Base-by-base conservation (phyloP, 148 eudicot species). In the Arbutus unedo region DNA sequence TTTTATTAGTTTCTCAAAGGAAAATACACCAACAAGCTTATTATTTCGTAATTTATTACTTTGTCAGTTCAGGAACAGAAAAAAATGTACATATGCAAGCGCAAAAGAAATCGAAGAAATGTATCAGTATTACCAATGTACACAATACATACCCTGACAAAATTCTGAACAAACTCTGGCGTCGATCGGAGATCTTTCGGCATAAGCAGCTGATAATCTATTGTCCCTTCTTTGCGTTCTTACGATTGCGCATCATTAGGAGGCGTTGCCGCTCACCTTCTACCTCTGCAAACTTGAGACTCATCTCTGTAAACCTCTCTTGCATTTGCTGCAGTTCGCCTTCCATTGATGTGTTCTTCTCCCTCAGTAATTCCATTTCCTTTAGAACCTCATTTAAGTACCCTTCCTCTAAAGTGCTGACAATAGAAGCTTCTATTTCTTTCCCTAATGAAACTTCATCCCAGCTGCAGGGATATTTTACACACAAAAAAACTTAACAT, bases 281-380 rank as follows among this genome's bases (percentile, higher is more conserved):
- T 49, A 96, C 99, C 88, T 96, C 98, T 44, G 99, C 98, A 82
- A 96, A 96, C 84, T 94, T 96, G 38, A 96, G 93, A 70, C 98
- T 96, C 79, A 94, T 90, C 59, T 91, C 99, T 45, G 98, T 94
- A 86, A 93, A 96, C 71, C 98, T 91, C 55, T 88, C 94, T 78
- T 94, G 98, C 98, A 96, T 91, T 81, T 96, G 98, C 84, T 91
- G 91, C 71, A 96, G 88, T 81, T 96, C 98, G 45, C 23, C 83
- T 88, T 94, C 98, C 98, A 96, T 96, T 67, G 83, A 82, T 47
- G 77, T 84, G 85, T 96, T 93, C 80, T 62, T 86, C 81, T 89
- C 97, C 85, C 90, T 92, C 84, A 96, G 76, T 67, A 85, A 48
- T 73, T 79, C 87, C 86, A 91, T 88, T 85, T 92, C 95, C 53